Evolutionary conservation across 2,329 filamentous ascomycete genomes (phyloP).

Genomic region (Colletotrichum lupini): DNA sequence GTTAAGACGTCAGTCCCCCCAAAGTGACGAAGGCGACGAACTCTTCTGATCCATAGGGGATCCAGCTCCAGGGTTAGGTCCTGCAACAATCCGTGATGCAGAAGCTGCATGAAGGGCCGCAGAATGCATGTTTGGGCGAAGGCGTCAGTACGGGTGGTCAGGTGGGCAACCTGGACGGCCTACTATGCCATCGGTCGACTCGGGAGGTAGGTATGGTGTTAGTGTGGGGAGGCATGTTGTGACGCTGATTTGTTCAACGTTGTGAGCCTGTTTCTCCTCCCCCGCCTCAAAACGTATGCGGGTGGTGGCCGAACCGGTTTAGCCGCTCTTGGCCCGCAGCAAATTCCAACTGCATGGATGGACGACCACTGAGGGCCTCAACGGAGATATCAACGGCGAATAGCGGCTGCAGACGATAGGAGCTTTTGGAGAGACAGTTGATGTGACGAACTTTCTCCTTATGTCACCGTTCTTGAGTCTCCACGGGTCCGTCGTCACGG

Average conservation of each 20-base stretch:
- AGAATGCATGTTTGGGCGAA: constrained; percentile 13
- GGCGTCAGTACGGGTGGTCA: constrained; percentile 19
- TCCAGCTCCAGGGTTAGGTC: constrained; percentile 12
- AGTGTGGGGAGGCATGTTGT: constrained; percentile 24
- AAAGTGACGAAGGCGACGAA: not conserved
- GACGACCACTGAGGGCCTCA: constrained; percentile 4
- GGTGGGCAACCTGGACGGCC: constrained; percentile 5
- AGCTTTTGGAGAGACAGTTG: not conserved
- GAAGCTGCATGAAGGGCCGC: constrained; percentile 20
- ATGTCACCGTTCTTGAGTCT: not conserved
- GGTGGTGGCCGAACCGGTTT: constrained; percentile 24
- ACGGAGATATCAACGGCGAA: not conserved
- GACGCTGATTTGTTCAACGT: constrained; percentile 24
- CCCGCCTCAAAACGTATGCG: constrained; percentile 21
- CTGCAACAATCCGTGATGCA: constrained; percentile 23
- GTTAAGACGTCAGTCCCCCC: not conserved
- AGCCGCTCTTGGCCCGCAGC: constrained; percentile 26
- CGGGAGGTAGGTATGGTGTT: constrained; percentile 16
- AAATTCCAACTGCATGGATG: constrained; percentile 26
- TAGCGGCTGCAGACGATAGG: constrained; percentile 4
- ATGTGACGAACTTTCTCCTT: not conserved
- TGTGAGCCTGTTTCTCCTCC: constrained; percentile 11
- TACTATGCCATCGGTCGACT: constrained; percentile 2
- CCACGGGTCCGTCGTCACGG: not conserved
- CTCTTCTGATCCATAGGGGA: not conserved